Evolutionary conservation across 257 asterid genomes (phyloP).

Genomic region (Linderniella brevidens): DNA sequence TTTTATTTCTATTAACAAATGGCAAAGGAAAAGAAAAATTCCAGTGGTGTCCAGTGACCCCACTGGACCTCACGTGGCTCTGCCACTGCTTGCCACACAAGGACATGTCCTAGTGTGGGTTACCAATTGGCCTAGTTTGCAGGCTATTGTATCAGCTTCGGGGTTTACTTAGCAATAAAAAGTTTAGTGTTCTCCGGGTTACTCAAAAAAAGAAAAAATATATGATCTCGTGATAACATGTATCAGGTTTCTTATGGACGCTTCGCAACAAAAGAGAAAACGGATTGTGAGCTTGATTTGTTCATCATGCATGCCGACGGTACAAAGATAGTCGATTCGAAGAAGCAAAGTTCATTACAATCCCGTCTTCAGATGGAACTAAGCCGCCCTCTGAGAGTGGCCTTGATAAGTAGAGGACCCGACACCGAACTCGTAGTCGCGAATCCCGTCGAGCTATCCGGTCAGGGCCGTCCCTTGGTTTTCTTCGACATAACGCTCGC

Average conservation of each 20-base stretch:
- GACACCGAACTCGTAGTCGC: constrained; percentile 76
- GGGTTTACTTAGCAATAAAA: no score
- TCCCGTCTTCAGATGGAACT: constrained; percentile 59
- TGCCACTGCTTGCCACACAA: no score
- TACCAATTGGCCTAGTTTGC: no score
- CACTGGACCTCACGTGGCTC: no score
- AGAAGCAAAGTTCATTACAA: constrained; percentile 33
- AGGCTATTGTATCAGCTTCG: no score
- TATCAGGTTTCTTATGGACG: constrained; percentile 89
- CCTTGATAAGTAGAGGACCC: constrained; percentile 69
- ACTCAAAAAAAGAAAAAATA: no score
- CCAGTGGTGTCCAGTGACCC: no score
- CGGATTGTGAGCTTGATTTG: constrained; percentile 64
- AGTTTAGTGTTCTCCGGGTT: no score
- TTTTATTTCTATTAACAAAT: no score
- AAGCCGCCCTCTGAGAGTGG: constrained; percentile 70
- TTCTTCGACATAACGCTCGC: constrained; percentile 77
- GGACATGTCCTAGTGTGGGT: no score
- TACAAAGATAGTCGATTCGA: constrained; percentile 61
- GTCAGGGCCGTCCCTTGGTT: constrained; percentile 79
- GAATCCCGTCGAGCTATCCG: constrained; percentile 72
- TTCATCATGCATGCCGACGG: constrained; percentile 81
- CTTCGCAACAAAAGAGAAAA: constrained; percentile 30
- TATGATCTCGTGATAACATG: no score
- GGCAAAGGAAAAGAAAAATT: no score